These are phyloP conservation scores for Kazachstania sp. DNA, from an alignment of 1,139 yeast genomes.

Conservation along the genomic window DNA sequence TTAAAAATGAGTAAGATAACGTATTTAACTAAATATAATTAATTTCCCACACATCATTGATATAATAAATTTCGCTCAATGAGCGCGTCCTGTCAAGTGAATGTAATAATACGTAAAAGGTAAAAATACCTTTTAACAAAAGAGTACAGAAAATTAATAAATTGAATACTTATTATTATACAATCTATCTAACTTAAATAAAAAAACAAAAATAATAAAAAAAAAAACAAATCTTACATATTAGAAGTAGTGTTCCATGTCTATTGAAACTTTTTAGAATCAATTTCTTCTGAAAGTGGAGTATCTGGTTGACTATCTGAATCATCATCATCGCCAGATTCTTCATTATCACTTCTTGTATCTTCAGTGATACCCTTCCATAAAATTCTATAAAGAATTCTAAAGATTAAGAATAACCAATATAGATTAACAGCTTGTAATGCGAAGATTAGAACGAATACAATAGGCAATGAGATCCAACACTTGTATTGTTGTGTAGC, in stretches of 20 bases:
- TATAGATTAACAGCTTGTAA: conserved; percentile 78
- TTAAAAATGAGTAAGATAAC: too few relatives aligned
- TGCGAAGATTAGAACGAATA: conserved; percentile 65
- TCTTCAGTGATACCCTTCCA: conserved; percentile 54
- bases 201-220: background rate
- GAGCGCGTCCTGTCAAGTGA: too few relatives aligned
- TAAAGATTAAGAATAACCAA: conserved; percentile 77
- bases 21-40: too few relatives aligned
- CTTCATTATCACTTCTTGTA: conserved; percentile 79
- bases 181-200: too few relatives aligned
- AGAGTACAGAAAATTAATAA: too few relatives aligned
- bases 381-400: conserved; percentile 63
- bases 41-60: too few relatives aligned
- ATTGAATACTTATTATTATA: too few relatives aligned
- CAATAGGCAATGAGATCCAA: conserved; percentile 87
- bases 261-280: conserved; percentile 3
- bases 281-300: background rate
- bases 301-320: conserved; percentile 1
- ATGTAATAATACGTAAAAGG: background rate
- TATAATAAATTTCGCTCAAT: too few relatives aligned
- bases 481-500: conserved; percentile 91
- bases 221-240: too few relatives aligned
- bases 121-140: too few relatives aligned
- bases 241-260: too few relatives aligned
- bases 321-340: conserved; percentile 37